Conservation (phyloP, 108 stramenopile genomes). For the Nitzschia sp. region DNA sequence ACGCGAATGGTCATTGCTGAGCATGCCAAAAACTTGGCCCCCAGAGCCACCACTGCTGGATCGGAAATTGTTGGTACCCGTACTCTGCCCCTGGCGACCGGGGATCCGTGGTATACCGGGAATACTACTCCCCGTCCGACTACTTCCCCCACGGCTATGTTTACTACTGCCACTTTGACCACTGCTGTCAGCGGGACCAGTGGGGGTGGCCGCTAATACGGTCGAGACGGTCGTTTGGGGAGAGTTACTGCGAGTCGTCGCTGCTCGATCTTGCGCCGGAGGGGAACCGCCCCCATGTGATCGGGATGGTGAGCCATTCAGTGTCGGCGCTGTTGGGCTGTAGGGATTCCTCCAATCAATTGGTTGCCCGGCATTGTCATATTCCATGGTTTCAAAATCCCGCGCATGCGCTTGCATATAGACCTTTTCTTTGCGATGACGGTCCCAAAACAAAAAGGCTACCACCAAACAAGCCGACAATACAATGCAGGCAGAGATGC, state of each 20-base stretch:
- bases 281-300: neutral
- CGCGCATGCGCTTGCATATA: neutral
- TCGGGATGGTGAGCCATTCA: neutral
- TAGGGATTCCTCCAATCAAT: conserved; percentile 9
- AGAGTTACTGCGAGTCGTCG: neutral
- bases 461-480: conserved; percentile 19
- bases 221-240: neutral
- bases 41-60: neutral
- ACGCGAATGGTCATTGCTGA: neutral
- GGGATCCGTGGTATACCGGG: neutral
- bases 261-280: neutral
- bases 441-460: conserved; percentile 31
- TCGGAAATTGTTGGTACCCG: neutral
- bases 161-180: neutral
- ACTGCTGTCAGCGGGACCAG: neutral
- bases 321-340: neutral
- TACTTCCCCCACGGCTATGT: neutral
- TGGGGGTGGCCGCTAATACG: neutral
- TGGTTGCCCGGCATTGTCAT: neutral
- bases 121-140: neutral
- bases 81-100: neutral
- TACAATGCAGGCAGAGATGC: conserved; percentile 25
- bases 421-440: conserved; percentile 3
- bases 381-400: conserved; percentile 5
- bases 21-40: neutral